These are phyloP conservation scores for Seiridium cupressi DNA, from an alignment of 2,329 filamentous ascomycete genomes.

Conservation along the genomic window DNA sequence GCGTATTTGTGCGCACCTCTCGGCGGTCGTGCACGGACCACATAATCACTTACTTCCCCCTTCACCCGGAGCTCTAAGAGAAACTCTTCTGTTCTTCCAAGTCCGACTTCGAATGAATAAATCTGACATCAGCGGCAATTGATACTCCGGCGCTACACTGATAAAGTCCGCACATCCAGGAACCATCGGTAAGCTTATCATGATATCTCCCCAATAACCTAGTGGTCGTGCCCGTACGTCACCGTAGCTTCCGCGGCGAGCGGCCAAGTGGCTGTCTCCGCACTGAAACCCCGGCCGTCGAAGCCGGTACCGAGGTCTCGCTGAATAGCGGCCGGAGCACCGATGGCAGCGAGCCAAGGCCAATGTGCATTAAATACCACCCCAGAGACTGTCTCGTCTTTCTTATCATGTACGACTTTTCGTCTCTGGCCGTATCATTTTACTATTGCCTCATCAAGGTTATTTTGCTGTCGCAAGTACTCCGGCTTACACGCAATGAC, in stretches of 20 bases:
- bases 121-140: not conserved
- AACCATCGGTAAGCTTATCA: no score
- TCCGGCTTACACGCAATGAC: slow-evolving; percentile 20
- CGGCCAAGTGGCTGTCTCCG: slow-evolving; percentile 2
- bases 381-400: not conserved
- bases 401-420: not conserved
- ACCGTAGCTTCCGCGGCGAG: not conserved
- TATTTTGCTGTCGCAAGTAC: not conserved
- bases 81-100: not conserved
- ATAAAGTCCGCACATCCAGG: no score
- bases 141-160: not conserved
- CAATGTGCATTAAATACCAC: not conserved
- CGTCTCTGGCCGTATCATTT: not conserved
- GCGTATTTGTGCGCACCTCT: slow-evolving; percentile 3
- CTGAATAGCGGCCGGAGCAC: not conserved
- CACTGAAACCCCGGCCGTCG: slow-evolving; percentile 2
- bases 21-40: slow-evolving; percentile 2
- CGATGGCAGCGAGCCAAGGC: not conserved
- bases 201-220: not conserved
- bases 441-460: not conserved
- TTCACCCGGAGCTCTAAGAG: not conserved
- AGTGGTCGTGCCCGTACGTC: not conserved
- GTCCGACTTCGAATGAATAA: not conserved
- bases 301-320: slow-evolving; percentile 7
- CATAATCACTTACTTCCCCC: not conserved